A percentile compares a stretch with the other conserved stretches of the same genome.
These are phyloP conservation scores for Quercus engelmannii DNA, from an alignment of 306 rosid species.

Conservation along the genomic window DNA sequence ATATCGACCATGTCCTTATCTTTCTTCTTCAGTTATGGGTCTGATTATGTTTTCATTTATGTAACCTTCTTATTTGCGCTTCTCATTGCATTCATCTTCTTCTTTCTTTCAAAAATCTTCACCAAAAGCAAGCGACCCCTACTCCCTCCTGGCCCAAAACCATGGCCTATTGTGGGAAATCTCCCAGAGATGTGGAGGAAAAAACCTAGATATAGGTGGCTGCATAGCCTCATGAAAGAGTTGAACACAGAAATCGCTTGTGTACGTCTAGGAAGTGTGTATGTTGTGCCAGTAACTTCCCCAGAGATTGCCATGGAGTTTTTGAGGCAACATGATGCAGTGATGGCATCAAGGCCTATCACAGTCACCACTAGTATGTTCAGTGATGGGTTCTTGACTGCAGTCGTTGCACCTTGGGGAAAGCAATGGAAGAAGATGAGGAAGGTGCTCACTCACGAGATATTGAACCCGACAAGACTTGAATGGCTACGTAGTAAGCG, in stretches of 20 bases:
- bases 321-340: constrained; percentile 35
- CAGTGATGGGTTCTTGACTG: constrained; percentile 2
- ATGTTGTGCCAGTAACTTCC: constrained; percentile 33
- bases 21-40: no score
- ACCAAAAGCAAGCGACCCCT: neutral
- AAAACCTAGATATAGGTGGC: constrained; percentile 28
- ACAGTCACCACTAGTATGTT: constrained; percentile 8
- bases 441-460: constrained; percentile 1
- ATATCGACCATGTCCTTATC: no score
- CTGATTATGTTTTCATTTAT: neutral
- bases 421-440: constrained; percentile 38
- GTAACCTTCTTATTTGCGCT: neutral
- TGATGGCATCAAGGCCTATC: constrained; percentile 37
- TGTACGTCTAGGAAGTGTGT: constrained; percentile 33
- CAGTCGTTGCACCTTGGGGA: constrained; percentile 16
- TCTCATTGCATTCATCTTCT: neutral
- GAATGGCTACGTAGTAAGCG: constrained; percentile 33
- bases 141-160: constrained; percentile 38
- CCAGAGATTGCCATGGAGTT: constrained; percentile 35
- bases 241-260: constrained; percentile 42
- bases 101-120: neutral
- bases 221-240: constrained; percentile 31
- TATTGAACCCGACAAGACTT: constrained; percentile 12
- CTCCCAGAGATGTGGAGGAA: constrained; percentile 35
- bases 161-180: constrained; percentile 42